These are phyloP conservation scores for Cladophialophora psammophila DNA, from an alignment of 2,329 filamentous ascomycete species.

Conservation along the genomic window DNA sequence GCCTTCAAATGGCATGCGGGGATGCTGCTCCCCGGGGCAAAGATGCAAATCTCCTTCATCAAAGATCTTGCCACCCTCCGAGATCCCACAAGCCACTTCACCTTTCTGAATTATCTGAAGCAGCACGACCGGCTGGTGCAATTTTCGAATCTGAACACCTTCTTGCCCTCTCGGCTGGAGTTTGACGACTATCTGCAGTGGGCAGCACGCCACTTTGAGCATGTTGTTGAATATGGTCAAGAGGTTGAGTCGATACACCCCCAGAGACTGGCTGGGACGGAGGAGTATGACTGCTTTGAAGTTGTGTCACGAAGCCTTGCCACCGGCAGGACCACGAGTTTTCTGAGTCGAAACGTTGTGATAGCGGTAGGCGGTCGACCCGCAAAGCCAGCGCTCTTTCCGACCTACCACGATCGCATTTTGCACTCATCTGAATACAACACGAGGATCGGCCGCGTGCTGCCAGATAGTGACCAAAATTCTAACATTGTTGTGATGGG, in stretches of 20 bases:
- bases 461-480: slow-evolving; percentile 47
- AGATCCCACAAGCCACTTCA: slow-evolving; percentile 88
- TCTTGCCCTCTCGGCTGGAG: slow-evolving; percentile 83
- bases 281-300: slow-evolving; percentile 67
- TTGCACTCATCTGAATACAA: slow-evolving; percentile 88
- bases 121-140: slow-evolving; percentile 80
- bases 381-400: slow-evolving; percentile 74
- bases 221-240: slow-evolving; percentile 76
- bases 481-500: slow-evolving; percentile 86
- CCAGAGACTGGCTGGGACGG: slow-evolving; percentile 44
- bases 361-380: slow-evolving; percentile 73
- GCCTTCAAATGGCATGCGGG: slow-evolving; percentile 92
- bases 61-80: slow-evolving; percentile 92
- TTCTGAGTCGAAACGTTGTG: slow-evolving; percentile 61
- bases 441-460: slow-evolving; percentile 34
- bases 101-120: slow-evolving; percentile 94
- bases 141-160: slow-evolving; percentile 90
- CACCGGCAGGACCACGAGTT: slow-evolving; percentile 50
- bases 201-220: slow-evolving; percentile 81
- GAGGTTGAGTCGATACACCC: slow-evolving; percentile 78
- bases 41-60: slow-evolving; percentile 98
- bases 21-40: slow-evolving; percentile 90
- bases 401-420: slow-evolving; percentile 73
- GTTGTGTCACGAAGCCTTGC: slow-evolving; percentile 70
- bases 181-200: slow-evolving; percentile 96